Base-by-base conservation (phyloP, 1,284 basidiomycete genomes). In the Grifola frondosa region DNA sequence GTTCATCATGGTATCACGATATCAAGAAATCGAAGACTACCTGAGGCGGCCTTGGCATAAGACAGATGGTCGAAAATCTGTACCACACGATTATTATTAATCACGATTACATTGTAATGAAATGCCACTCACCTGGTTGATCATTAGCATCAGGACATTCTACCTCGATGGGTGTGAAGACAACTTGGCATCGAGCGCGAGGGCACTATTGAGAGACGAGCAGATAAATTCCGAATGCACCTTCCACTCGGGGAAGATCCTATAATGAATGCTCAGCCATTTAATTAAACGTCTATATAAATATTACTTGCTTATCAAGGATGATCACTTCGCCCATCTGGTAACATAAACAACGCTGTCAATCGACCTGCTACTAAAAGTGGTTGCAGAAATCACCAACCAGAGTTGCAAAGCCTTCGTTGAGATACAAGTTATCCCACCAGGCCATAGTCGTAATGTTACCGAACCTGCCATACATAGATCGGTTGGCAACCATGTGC, bases 161-260 rank as follows among this genome's bases (percentile, higher is more conserved):
- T 16, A 97, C 91, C 67, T 99, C 93, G 59, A 99, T 92, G 1
- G 95, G 66, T 99, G 96, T 23, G 91, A 95, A 12, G 93, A 96
- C 12, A 89, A 73, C 64, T 95, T 92, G 9, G 90, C 81, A 60
- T 99, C 96, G 42, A 97, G 78, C 26, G 74, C 70, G 24, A 97
- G 76, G 11, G 95, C 93, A 22, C 68, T 64, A 71, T 35, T 97
- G 77, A 20, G 94, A 91, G 30, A 67, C 61, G 48, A 75, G 74
- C 26, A 86, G 50, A 89, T 81, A 60, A 89, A 90, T 36, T 77
- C 74, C 1, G 83, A 78, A 56, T 87, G 75, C 23, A 84, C 73
- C 54, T 80, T 83, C 84, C 85, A 90, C 58, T 89, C 85, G 3
- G 87, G 87, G 65, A 80, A 87, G 15, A 88, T 70, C 60, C 86